Base-by-base conservation (phyloP, 2,329 filamentous ascomycete species). In the Cryoendolithus antarcticus region DNA sequence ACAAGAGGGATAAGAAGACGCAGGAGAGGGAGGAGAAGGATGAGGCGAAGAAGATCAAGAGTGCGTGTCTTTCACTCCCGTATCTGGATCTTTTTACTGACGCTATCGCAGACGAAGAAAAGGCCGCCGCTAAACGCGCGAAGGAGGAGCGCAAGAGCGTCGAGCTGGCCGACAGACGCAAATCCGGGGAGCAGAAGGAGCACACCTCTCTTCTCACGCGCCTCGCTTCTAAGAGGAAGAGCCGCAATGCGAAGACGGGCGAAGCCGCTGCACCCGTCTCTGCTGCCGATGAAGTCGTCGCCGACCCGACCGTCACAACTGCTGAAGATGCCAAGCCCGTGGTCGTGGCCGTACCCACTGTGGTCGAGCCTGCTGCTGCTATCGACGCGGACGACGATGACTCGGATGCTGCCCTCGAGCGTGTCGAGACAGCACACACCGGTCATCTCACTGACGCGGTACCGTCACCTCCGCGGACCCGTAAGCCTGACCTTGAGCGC, bases 1-100 rank as follows among this genome's bases (percentile, higher is more conserved):
- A 77, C 36, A 70, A 73, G 35, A 67, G 67, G 34, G 66, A 62
- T 34, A 70, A 75, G 48, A 77, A 75, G 48, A 64, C 72, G 38
- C 60, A 62, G 24, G 55, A 61, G 35, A 59, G 59, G 32, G 62
- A 65, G 39, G 53, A 64, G 45, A 70, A 69, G 47, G 62, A 62
- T 1, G 63, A 66, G 45, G 57, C 60, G 48, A 66, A 62, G 47
- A 57, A 59, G 21, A 51, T 74, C 10, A 80, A 71, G 56, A 72
- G 81, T 82, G 77, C 75, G n/a, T n/a, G n/a, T n/a, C n/a, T n/a
- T n/a, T n/a, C n/a, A n/a, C n/a, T n/a, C n/a, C n/a, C n/a, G n/a
- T n/a, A n/a, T n/a, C n/a, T n/a, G n/a, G n/a, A n/a, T n/a, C n/a
- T n/a, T n/a, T n/a, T n/a, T n/a, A 19, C 15, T 19, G 15, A 19